Percentiles rank a stretch among this genome's conserved stretches.
phyloP scores from a whole-genome alignment of 345 rosid genomes.

The Tarenaya hassleriana region DNA sequence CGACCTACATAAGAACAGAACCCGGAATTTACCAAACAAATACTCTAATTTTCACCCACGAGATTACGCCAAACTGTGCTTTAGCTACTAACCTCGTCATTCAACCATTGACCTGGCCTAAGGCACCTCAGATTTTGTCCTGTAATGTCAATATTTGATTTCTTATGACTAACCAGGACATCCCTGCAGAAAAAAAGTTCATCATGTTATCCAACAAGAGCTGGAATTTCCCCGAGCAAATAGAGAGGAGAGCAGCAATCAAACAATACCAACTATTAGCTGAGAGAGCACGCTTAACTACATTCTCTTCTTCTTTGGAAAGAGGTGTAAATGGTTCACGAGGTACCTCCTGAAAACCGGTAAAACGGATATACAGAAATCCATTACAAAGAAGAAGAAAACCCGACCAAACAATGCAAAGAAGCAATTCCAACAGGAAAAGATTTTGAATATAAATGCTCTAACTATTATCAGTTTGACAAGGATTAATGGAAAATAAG shows the following conservation, averaged over 20 bases:
- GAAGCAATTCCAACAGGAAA: no score
- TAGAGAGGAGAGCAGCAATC: constrained; percentile 9
- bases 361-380: neutral
- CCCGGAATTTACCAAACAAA: constrained; percentile 15
- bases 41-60: neutral
- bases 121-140: constrained; percentile 66
- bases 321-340: constrained; percentile 18
- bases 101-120: constrained; percentile 73
- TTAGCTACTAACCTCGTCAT: constrained; percentile 73
- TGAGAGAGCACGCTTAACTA: constrained; percentile 26
- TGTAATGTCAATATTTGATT: constrained; percentile 68
- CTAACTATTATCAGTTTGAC: constrained; percentile 9
- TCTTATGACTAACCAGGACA: constrained; percentile 49
- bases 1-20: constrained; percentile 51
- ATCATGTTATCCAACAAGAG: constrained; percentile 16
- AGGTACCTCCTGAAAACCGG: constrained; percentile 16
- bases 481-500: neutral
- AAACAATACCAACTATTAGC: constrained; percentile 41
- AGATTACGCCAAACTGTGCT: constrained; percentile 1
- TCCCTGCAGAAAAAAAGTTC: constrained; percentile 31
- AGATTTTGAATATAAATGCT: constrained; percentile 1
- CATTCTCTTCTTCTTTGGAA: constrained; percentile 18
- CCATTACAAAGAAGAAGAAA: constrained; percentile 5
- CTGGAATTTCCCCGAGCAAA: neutral
- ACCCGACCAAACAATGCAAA: neutral